Evolutionary conservation across 345 rosid genomes (phyloP).

Genomic region (Eucalyptus albens): DNA sequence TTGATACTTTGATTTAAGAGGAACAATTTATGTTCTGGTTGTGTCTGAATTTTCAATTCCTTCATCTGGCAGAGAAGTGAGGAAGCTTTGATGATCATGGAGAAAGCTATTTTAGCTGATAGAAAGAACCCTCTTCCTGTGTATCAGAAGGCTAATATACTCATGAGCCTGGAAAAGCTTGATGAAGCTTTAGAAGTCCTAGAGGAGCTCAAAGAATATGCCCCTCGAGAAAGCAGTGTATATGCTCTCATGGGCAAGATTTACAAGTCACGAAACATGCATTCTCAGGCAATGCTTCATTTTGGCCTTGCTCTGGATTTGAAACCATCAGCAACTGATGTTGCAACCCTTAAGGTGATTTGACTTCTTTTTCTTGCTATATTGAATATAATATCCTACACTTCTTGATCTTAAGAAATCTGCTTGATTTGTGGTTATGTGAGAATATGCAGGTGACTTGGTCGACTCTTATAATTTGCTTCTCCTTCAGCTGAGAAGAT

Average conservation of each 20-base stretch:
- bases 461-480: background rate
- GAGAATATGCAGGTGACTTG: background rate
- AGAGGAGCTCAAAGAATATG: constrained; percentile 86
- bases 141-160: constrained; percentile 93
- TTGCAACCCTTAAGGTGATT: constrained; percentile 78
- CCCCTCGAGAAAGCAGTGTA: constrained; percentile 87
- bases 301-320: constrained; percentile 92
- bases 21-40: constrained; percentile 13
- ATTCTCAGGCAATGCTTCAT: constrained; percentile 86
- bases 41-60: constrained; percentile 24
- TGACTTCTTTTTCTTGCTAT: background rate
- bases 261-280: constrained; percentile 58
- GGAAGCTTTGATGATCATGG: constrained; percentile 87
- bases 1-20: background rate
- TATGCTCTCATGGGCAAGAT: constrained; percentile 93
- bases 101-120: constrained; percentile 82
- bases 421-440: background rate
- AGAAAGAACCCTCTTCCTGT: constrained; percentile 93
- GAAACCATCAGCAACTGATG: constrained; percentile 92
- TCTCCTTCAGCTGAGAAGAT: background rate
- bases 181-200: constrained; percentile 85
- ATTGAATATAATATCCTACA: background rate
- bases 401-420: background rate
- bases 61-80: constrained; percentile 49
- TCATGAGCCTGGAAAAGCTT: constrained; percentile 56